Evolutionary conservation across 441 rosid genomes (phyloP).

Genomic region (Isatis lusitanica): DNA sequence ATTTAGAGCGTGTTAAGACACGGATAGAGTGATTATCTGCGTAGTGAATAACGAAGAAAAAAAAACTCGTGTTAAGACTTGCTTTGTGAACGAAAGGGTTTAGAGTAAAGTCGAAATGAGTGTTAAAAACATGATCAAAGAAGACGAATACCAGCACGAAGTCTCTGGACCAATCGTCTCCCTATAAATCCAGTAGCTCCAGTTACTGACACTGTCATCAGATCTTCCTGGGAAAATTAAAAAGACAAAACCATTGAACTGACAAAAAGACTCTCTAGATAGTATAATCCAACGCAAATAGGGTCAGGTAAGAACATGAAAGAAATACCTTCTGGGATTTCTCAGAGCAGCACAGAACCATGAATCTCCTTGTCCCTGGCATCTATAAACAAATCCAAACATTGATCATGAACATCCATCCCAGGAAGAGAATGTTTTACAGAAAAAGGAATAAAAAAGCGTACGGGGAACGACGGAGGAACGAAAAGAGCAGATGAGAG

Average conservation of each 20-base stretch:
- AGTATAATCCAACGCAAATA: constrained; percentile 15
- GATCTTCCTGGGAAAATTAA: constrained; percentile 42
- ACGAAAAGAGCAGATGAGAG: constrained; percentile 45
- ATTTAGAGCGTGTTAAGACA: constrained; percentile 82
- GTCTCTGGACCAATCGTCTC: constrained; percentile 76
- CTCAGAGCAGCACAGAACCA: constrained; percentile 49
- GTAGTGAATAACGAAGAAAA: constrained; percentile 1
- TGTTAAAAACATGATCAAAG: background rate
- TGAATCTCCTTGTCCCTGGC: constrained; percentile 39
- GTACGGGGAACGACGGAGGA: constrained; percentile 46
- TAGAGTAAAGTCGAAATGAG: background rate
- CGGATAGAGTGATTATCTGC: constrained; percentile 71
- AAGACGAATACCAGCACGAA: constrained; percentile 57
- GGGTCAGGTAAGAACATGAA: background rate
- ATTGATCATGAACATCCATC: background rate
- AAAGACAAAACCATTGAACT: background rate
- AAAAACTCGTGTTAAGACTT: too few relatives aligned
- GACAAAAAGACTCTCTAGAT: background rate
- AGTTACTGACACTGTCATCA: constrained; percentile 81
- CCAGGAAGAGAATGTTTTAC: background rate
- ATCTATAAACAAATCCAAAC: constrained; percentile 33
- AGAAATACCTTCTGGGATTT: constrained; percentile 55
- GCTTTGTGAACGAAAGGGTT: too few relatives aligned
- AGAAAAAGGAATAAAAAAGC: background rate
- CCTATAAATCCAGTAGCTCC: constrained; percentile 98